Evolutionary conservation across 768 basidiomycete species (phyloP).

Genomic region (Mycena venus): DNA sequence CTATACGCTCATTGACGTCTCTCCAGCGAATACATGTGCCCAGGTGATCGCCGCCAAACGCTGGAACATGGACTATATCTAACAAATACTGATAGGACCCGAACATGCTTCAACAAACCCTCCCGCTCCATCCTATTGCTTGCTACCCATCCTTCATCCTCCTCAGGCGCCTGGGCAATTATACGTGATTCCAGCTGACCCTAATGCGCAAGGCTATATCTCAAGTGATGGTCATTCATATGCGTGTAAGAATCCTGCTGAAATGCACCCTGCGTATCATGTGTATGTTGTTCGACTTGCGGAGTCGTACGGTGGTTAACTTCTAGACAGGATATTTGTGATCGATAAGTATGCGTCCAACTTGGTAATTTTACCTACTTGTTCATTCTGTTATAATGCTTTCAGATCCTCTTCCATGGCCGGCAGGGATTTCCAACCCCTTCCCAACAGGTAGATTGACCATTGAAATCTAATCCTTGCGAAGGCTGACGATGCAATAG

Average conservation of each 20-base stretch:
- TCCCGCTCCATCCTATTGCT: constrained; percentile 67
- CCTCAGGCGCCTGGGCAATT: constrained; percentile 27
- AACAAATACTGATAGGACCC: constrained; percentile 50
- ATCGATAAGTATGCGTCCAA: constrained; percentile 57
- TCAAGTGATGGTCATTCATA: constrained; percentile 72
- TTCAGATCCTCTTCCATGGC: constrained; percentile 68
- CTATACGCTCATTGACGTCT: not conserved
- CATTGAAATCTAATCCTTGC: too few relatives aligned
- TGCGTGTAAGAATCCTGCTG: constrained; percentile 64
- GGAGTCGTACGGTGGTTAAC: not conserved
- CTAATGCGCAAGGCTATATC: constrained; percentile 56
- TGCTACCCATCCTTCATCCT: constrained; percentile 66
- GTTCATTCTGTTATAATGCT: not conserved
- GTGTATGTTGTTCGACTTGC: constrained; percentile 57
- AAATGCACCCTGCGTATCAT: constrained; percentile 69
- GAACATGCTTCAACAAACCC: constrained; percentile 60
- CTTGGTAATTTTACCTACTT: not conserved
- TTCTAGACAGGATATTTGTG: constrained; percentile 52
- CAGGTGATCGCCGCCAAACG: constrained; percentile 47
- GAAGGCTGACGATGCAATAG: too few relatives aligned
- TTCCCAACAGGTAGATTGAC: too few relatives aligned
- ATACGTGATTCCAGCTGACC: constrained; percentile 31
- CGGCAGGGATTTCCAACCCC: constrained; percentile 55
- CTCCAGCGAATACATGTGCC: constrained; percentile 64
- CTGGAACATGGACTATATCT: not conserved